A percentile compares a stretch with the other conserved stretches of the same genome.
phyloP scores from a whole-genome alignment of 2,329 filamentous ascomycete genomes.

The Colletotrichum sp. region DNA sequence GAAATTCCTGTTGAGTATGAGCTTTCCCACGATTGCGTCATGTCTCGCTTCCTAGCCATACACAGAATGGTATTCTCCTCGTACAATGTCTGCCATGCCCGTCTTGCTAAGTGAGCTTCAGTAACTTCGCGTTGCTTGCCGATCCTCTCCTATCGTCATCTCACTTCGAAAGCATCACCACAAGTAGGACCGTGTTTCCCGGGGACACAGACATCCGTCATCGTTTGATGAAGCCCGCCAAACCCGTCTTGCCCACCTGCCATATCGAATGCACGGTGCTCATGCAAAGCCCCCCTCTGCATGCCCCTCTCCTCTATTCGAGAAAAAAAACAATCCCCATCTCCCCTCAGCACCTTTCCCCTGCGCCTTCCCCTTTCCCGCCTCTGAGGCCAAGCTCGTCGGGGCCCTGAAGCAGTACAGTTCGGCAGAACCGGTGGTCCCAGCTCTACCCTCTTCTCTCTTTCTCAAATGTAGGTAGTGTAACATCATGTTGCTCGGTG shows the following conservation, averaged over 20 bases:
- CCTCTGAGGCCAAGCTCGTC: neutral
- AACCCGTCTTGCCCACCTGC: conserved; percentile 1
- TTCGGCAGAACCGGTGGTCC: neutral
- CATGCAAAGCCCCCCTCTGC: conserved; percentile 10
- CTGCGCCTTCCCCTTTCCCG: neutral
- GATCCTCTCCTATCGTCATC: neutral
- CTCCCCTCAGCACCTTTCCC: neutral
- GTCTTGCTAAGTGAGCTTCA: neutral
- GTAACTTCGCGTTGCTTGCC: neutral
- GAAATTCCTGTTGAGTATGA: neutral
- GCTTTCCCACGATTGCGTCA: neutral
- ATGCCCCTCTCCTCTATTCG: neutral
- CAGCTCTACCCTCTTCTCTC: neutral
- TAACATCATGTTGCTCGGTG: neutral
- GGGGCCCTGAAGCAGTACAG: neutral
- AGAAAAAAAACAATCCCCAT: neutral
- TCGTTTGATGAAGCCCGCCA: neutral
- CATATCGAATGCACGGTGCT: conserved; percentile 9
- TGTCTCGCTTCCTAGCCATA: neutral
- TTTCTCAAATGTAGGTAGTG: neutral
- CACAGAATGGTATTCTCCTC: neutral
- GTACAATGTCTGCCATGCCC: neutral
- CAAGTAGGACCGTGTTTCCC: neutral
- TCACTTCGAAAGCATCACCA: neutral
- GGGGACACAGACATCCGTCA: conserved; percentile 7